Conservation (phyloP, 2,329 filamentous ascomycete genomes). For the Ophiostoma angusticollis region DNA sequence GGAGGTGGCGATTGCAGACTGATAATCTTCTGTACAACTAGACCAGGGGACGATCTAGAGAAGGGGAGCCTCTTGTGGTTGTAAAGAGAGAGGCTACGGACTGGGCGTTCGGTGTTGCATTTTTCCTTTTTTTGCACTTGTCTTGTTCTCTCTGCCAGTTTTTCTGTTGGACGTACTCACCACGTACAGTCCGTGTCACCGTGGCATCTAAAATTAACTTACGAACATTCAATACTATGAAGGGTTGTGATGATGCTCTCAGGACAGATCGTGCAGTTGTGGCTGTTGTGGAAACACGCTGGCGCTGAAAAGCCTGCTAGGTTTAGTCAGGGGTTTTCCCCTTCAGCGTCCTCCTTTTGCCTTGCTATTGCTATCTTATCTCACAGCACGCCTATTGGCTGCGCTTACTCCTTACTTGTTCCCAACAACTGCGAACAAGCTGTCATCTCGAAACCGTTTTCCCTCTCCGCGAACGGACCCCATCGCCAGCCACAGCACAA, state of each 20-base stretch:
- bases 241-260: too few relatives aligned
- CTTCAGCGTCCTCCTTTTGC: not conserved
- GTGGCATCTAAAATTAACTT: too few relatives aligned
- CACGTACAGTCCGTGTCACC: too few relatives aligned
- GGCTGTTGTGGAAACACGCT: too few relatives aligned
- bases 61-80: slow-evolving; percentile 9
- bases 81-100: slow-evolving; percentile 14
- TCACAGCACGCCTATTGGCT: slow-evolving; percentile 6
- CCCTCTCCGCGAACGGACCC: not conserved
- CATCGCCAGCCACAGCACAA: not conserved
- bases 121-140: not conserved
- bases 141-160: not conserved
- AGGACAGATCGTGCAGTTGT: too few relatives aligned
- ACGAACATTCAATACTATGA: too few relatives aligned
- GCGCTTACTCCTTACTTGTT: not conserved
- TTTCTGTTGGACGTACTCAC: too few relatives aligned
- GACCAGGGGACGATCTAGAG: slow-evolving; percentile 11
- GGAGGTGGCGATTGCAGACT: slow-evolving; percentile 5
- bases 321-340: too few relatives aligned
- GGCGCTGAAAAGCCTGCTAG: too few relatives aligned
- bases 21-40: slow-evolving; percentile 12
- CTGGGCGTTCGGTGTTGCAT: slow-evolving; percentile 10
- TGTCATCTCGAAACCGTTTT: slow-evolving; percentile 5
- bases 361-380: slow-evolving; percentile 5
- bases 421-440: slow-evolving; percentile 11